Conservation (phyloP, 306 rosid genomes). For the Aeschynomene evenia region DNA sequence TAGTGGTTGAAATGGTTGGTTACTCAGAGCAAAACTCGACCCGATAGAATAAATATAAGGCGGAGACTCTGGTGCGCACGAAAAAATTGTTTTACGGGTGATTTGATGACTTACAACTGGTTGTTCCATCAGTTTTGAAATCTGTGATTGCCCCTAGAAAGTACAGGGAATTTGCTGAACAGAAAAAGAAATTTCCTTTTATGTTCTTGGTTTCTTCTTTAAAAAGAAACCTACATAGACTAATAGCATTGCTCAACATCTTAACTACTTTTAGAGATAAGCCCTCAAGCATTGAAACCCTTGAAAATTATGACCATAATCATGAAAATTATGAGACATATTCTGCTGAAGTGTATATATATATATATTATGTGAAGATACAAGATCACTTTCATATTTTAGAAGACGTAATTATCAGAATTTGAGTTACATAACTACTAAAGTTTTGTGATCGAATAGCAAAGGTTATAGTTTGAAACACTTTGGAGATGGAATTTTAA, state of each 20-base stretch:
- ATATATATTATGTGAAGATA: no score
- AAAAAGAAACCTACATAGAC: neutral
- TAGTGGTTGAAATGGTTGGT: neutral
- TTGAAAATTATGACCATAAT: neutral
- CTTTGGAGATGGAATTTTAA: constrained; percentile 10
- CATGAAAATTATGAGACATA: neutral
- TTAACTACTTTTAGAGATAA: neutral
- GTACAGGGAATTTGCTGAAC: no score
- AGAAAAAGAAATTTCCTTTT: no score
- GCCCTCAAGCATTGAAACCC: neutral
- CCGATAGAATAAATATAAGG: no score
- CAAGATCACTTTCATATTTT: neutral
- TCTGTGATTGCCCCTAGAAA: neutral
- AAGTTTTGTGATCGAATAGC: neutral
- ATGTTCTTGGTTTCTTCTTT: neutral
- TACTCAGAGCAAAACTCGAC: neutral
- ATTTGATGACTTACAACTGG: neutral
- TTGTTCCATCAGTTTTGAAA: neutral
- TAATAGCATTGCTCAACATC: neutral
- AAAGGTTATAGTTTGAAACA: neutral
- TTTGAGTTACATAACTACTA: neutral
- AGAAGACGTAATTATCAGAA: neutral
- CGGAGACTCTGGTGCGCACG: neutral
- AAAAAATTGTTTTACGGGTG: neutral
- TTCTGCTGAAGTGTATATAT: no score